Evolutionary conservation across 352 stramenopile species (phyloP).

Genomic region (Globisporangium paddicum): DNA sequence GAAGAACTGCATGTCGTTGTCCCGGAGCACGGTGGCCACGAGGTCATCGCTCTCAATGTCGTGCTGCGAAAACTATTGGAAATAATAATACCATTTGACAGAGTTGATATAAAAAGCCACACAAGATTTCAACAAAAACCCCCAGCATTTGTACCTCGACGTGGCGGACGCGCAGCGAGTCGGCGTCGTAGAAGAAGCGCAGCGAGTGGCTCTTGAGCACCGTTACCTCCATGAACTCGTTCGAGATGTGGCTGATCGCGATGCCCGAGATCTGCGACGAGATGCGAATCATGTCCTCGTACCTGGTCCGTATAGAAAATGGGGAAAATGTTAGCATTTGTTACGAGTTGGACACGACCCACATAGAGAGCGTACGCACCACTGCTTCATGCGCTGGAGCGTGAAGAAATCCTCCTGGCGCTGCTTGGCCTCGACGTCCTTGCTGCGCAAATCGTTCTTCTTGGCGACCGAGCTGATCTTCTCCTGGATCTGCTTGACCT

Average conservation of each 20-base stretch:
- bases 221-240: conserved; percentile 58
- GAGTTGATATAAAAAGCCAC: conserved; percentile 1
- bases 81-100: neutral
- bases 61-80: conserved; percentile 21
- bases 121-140: neutral
- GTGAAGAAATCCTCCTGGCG: conserved; percentile 66
- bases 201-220: conserved; percentile 47
- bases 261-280: conserved; percentile 48
- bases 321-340: too few species aligned
- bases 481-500: conserved; percentile 56
- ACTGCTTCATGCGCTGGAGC: conserved; percentile 71
- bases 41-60: conserved; percentile 38
- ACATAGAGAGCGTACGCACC: conserved; percentile 25
- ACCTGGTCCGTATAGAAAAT: too few species aligned
- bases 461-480: conserved; percentile 50
- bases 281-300: conserved; percentile 55
- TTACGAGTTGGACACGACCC: too few species aligned
- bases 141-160: conserved; percentile 53
- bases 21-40: conserved; percentile 42
- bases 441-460: conserved; percentile 65
- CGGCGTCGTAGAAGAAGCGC: conserved; percentile 52
- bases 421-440: conserved; percentile 67
- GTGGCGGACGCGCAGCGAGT: conserved; percentile 45
- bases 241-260: conserved; percentile 46
- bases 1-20: conserved; percentile 56